Evolutionary conservation across 352 stramenopile species (phyloP), one percentile per base, ranked within the genome.

Genomic region (Pythium sp.): DNA sequence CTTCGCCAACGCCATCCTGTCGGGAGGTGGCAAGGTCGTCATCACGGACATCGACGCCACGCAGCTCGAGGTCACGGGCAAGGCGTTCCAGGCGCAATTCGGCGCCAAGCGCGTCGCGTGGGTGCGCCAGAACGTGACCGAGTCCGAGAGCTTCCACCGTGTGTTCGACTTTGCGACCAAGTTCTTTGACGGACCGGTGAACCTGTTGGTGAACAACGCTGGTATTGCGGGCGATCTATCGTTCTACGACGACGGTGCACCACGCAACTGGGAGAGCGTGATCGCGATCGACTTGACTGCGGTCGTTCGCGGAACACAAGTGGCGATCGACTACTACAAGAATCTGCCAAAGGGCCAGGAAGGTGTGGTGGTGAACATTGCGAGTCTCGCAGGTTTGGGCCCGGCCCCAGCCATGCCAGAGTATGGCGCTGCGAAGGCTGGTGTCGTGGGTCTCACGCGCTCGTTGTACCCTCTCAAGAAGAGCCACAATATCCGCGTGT

Each of bases 191-290:
- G 58, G 59, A 47, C 79, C 79, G 0, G 75, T 92, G 9, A 94
- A 94, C 70, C 53, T 93, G 57, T 74, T 94, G 36, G 85, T 89
- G 2, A 94, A 94, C 74, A 94, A 94, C 66, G 87, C 87, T 0
- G 87, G 87, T 15, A 92, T 94, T 26, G 80, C 74, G 5, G 79
- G 80, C 4, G 71, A 90, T 55, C 68, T 82, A 64, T 71, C 70
- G 18, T 91, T 83, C 64, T 87, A 79, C 67, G 67, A 84, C 30
- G 69, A 81, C 2, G 72, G 77, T 38, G 61, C 74, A 22, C 64
- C 76, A 24, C 69, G 65, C 32, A 62, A 61, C 30, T 95, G 87
- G 85, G 82, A 91, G 64, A 66, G 65, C 15, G 82, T 93, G 28
- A 72, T 93, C 36, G 72, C 79, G 28, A 93, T 95, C 41, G 86